A percentile compares a stretch with the other conserved stretches of the same genome.
These are phyloP conservation scores for Mycena citricolor DNA, from an alignment of 1,284 basidiomycete genomes.

Conservation along the genomic window DNA sequence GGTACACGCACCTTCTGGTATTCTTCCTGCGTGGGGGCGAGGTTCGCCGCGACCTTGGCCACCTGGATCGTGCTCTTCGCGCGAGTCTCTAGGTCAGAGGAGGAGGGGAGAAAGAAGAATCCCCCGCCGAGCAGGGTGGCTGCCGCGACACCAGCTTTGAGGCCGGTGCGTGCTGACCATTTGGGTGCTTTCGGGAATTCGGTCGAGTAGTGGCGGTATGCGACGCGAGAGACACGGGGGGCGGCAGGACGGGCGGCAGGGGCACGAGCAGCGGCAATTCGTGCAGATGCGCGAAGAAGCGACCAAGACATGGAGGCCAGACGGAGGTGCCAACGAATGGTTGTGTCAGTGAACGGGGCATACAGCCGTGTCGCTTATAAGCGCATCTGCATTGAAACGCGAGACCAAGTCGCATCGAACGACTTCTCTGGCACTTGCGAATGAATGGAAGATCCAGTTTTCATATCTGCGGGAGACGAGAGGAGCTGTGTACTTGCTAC, in stretches of 20 bases:
- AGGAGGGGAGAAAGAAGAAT: conserved; percentile 50
- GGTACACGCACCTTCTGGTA: conserved; percentile 75
- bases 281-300: conserved; percentile 46
- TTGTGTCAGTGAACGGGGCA: too few species aligned
- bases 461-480: too few species aligned
- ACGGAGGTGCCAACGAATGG: too few species aligned
- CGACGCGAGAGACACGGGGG: conserved; percentile 28
- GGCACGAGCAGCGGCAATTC: conserved; percentile 41
- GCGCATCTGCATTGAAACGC: too few species aligned
- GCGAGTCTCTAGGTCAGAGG: conserved; percentile 48
- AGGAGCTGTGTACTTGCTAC: too few species aligned
- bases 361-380: too few species aligned
- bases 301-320: conserved; percentile 42
- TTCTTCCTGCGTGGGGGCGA: conserved; percentile 72
- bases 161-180: conserved; percentile 48
- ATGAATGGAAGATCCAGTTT: too few species aligned
- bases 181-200: conserved; percentile 42
- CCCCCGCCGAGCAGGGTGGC: conserved; percentile 42
- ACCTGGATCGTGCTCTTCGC: conserved; percentile 59
- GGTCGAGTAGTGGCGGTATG: conserved; percentile 61
- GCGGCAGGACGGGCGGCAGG: conserved; percentile 29
- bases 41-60: conserved; percentile 62
- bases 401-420: too few species aligned
- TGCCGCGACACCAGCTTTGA: conserved; percentile 55
- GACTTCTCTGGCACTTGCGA: too few species aligned